These are phyloP conservation scores for Neurospora discreta DNA, from an alignment of 495 filamentous ascomycete species.

Conservation along the genomic window DNA sequence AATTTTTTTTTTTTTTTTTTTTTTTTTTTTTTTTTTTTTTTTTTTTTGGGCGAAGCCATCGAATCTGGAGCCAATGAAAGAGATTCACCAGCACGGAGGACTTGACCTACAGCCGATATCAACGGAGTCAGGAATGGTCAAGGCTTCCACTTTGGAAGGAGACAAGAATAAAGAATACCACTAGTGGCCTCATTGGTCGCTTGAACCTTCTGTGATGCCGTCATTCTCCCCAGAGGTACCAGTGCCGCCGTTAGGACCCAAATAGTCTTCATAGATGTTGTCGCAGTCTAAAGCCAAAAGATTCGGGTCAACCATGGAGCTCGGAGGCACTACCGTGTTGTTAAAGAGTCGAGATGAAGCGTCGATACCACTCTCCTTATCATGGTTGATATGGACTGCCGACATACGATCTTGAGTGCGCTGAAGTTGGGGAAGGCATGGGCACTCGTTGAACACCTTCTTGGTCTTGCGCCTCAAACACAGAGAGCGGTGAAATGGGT, in stretches of 20 bases:
- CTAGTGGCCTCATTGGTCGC: neutral
- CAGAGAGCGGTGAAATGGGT: neutral
- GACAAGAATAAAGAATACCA: neutral
- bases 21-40: too few species aligned
- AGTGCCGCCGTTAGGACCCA: rapidly evolving
- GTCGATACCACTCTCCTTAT: neutral
- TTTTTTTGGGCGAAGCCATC: too few species aligned
- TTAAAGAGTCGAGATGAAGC: neutral
- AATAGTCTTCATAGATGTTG: neutral
- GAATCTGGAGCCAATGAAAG: neutral
- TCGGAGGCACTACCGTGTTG: neutral
- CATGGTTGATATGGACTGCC: neutral
- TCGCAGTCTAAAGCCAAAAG: neutral
- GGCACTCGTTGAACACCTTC: neutral
- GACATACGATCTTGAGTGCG: neutral
- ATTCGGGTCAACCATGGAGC: neutral
- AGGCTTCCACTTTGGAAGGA: neutral
- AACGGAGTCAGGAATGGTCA: neutral
- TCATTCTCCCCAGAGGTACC: neutral
- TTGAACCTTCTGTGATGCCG: neutral
- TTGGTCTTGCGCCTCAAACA: neutral
- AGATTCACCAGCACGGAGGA: neutral
- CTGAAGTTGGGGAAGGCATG: neutral
- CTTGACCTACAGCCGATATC: neutral
- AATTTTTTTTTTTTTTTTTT: too few species aligned